Evolutionary conservation across 192 early-diverging fungal species (phyloP).

Genomic region (Helicostylum pulchrum): DNA sequence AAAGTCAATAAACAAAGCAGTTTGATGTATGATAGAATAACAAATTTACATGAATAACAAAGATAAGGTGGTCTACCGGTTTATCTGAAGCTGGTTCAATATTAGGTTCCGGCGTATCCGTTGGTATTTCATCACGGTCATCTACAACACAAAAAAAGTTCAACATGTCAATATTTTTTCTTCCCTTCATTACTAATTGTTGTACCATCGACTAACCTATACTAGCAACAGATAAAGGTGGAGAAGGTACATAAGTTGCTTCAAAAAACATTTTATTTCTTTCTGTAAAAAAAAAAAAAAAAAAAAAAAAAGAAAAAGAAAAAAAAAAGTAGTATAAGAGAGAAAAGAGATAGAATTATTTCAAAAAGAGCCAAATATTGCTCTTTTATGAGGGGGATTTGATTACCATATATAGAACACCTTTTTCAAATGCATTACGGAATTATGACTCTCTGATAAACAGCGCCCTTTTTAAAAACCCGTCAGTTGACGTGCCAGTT

Average conservation of each 20-base stretch:
- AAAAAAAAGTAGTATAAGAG: not conserved
- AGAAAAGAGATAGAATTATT: not conserved
- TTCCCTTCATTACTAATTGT: not conserved
- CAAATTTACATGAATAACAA: slow-evolving; percentile 36
- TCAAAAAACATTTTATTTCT: slow-evolving; percentile 30
- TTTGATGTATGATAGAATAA: not conserved
- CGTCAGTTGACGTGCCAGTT: too few species aligned
- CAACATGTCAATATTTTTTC: not conserved
- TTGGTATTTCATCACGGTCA: not conserved
- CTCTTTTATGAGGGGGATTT: too few species aligned
- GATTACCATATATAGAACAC: too few species aligned
- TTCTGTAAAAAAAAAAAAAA: not conserved
- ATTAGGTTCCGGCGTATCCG: not conserved
- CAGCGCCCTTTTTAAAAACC: too few species aligned
- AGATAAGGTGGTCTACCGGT: slow-evolving; percentile 36
- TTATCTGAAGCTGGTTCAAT: slow-evolving; percentile 15
- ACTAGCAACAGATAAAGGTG: slow-evolving; percentile 15
- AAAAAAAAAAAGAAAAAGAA: not conserved
- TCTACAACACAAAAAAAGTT: not conserved
- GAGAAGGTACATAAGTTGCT: slow-evolving; percentile 32
- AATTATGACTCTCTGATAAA: too few species aligned
- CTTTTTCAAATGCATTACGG: too few species aligned
- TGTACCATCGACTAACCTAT: not conserved
- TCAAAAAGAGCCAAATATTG: too few species aligned
- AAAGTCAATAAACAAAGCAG: not conserved